Base-by-base conservation (phyloP, 805 yeast genomes). In the Saturnispora ahearnii region DNA sequence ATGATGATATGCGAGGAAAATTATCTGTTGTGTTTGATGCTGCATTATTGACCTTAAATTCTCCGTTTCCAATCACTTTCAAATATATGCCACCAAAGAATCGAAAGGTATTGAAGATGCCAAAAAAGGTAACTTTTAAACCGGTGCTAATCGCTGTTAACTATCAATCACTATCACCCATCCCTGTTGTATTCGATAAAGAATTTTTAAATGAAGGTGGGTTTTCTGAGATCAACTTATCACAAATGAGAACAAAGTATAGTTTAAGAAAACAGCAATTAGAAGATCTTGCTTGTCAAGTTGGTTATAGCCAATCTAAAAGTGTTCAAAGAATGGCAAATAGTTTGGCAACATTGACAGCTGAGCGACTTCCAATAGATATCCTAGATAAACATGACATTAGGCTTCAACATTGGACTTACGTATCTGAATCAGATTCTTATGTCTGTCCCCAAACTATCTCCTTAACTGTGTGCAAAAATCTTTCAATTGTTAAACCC, bases 121-220 rank as follows among this genome's bases (percentile, higher is more conserved):
- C 49, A n/a, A 30, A 38, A 21, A 30, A 38, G 15, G 43, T 46
- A 5, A n/a, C 12, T 34, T 38, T 46, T 4, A 38, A 32, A 10
- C 49, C 49, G 2, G 9, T 18, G 6, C 9, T 46, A 30, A 38
- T 38, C 13, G 37, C 32, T 9, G 21, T 46, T 6, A 37, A 40
- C 11, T 31, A 38, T 12, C 49, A 46, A 40, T 46, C 49, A 5
- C 15, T 15, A 26, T 22, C 49, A 22, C 49, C 49, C 11, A 46
- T 46, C 22, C 49, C 49, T 6, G 26, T 46, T 18, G 38, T 46
- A 13, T 46, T 46, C 9, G 49, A 46, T 22, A 32, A 46, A n/a
- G 44, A 46, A 13, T 46, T 46, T 31, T n/a, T 46, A 3, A 13
- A 36, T 9, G 49, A 46, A 7, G 31, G 32, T 8, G 38, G 44